These are phyloP conservation scores for Solanum pennellii DNA, from an alignment of 257 asterid genomes.

Conservation along the genomic window DNA sequence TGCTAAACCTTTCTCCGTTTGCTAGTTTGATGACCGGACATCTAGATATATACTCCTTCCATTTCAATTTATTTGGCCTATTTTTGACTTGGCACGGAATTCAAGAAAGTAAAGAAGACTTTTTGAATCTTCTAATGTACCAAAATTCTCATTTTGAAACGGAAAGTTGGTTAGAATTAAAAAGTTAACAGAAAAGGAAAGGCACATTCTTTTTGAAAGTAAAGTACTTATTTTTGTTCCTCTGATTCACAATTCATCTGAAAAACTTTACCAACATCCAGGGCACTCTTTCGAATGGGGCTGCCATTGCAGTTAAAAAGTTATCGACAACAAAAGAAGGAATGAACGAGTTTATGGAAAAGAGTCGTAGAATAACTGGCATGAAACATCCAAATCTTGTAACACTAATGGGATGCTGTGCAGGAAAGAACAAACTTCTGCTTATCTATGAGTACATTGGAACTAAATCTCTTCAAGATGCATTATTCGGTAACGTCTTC, in stretches of 20 bases:
- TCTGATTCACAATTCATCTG: neutral
- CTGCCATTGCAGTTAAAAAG: neutral
- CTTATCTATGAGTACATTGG: slow-evolving; percentile 1
- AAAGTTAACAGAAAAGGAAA: neutral
- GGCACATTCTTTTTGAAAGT: neutral
- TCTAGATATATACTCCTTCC: neutral
- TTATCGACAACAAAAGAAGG: neutral
- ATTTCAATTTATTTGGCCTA: neutral
- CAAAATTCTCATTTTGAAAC: neutral
- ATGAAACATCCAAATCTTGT: neutral
- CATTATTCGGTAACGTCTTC: neutral
- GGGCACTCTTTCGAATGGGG: neutral
- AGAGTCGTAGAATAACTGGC: neutral
- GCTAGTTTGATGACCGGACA: neutral
- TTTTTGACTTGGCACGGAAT: neutral
- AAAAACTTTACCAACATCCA: neutral
- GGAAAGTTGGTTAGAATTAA: neutral
- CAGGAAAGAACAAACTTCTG: neutral
- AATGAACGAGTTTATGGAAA: neutral
- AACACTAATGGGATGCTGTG: neutral
- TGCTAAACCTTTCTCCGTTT: neutral
- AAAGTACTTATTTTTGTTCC: neutral
- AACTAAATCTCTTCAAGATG: neutral
- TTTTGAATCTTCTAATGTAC: neutral
- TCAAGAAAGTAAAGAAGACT: neutral